Evolutionary conservation across 306 rosid genomes (phyloP), one percentile per base, ranked within the genome.

Genomic region (Adenanthera pavonina): DNA sequence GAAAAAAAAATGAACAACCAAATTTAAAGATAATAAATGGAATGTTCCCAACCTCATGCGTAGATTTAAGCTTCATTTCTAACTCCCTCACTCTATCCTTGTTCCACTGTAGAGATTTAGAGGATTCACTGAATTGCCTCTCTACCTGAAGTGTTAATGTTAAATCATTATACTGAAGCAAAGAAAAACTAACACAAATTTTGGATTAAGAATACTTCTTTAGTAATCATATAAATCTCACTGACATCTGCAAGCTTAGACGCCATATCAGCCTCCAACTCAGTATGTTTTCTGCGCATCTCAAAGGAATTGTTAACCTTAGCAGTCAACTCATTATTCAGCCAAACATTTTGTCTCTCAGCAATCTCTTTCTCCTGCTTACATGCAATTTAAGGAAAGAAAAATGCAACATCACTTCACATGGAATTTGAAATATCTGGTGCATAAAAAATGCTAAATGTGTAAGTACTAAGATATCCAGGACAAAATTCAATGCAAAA

Each of bases 291-390:
- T 77, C 87, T 89, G 25, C 97, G 97, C 80, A 90, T 75, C 90
- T 86, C 91, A 77, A 85, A 60, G 78, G 79, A 84, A 84, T 81
- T 89, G 81, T 89, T 90, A 72, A 88, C 94, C 86, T 95, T 95
- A 62, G 87, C 76, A 20, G 89, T 88, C 83, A 95, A 83, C 88
- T 93, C 98, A 69, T 95, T 93, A 48, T 92, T 89, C 77, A 95
- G 94, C 97, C 94, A 95, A 20, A 77, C 82, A 79, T 89, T 95
- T 76, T 95, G 99, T 85, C 89, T 92, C 89, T 95, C 91, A 49
- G 90, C 73, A 64, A 95, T 94, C 82, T 93, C 98, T 80, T 95
- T 95, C 90, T 95, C 99, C 99, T 95, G 94, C 61, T 79, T 74
- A 79, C 70, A 54, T 47, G 20, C 51, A 70, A 48, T 57, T 61